Conservation (phyloP, 768 basidiomycete species). For the Calvatia gigantea region DNA sequence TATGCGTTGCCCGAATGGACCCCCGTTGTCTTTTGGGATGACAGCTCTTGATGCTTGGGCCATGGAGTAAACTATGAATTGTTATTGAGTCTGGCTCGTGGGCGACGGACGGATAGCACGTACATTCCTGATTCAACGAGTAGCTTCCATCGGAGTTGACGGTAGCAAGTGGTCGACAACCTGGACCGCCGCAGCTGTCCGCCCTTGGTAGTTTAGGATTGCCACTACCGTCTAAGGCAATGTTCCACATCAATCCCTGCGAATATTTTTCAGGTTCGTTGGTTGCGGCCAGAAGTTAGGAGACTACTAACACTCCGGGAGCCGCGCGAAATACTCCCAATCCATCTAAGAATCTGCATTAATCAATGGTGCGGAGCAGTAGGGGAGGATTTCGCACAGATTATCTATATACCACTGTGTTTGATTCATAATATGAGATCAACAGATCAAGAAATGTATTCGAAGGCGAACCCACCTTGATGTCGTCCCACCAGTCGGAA, state of each 20-base stretch:
- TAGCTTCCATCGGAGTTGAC: slow-evolving; percentile 63
- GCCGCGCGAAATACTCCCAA: slow-evolving; percentile 26
- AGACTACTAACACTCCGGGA: slow-evolving; percentile 37
- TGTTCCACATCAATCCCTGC: slow-evolving; percentile 70
- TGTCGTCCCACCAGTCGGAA: slow-evolving; percentile 76
- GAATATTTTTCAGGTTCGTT: slow-evolving; percentile 15
- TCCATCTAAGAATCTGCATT: too few relatives aligned
- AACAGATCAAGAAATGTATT: background rate
- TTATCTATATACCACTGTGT: slow-evolving; percentile 69
- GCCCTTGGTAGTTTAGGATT: slow-evolving; percentile 65
- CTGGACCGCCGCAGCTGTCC: slow-evolving; percentile 54
- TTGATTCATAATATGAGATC: background rate
- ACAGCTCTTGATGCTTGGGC: slow-evolving; percentile 74
- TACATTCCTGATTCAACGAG: slow-evolving; percentile 72
- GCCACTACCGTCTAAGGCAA: slow-evolving; percentile 61
- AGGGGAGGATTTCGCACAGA: slow-evolving; percentile 25
- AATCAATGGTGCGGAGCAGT: too few relatives aligned
- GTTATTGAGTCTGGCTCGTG: background rate
- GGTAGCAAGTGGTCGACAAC: slow-evolving; percentile 65
- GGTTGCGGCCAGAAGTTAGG: background rate
- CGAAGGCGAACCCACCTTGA: slow-evolving; percentile 54
- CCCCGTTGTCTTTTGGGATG: slow-evolving; percentile 62
- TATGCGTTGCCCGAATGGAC: slow-evolving; percentile 67
- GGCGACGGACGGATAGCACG: slow-evolving; percentile 14
- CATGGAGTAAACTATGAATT: slow-evolving; percentile 57